These are phyloP conservation scores for Hanseniaspora taiwanica DNA, from an alignment of 805 yeast genomes.

Conservation along the genomic window DNA sequence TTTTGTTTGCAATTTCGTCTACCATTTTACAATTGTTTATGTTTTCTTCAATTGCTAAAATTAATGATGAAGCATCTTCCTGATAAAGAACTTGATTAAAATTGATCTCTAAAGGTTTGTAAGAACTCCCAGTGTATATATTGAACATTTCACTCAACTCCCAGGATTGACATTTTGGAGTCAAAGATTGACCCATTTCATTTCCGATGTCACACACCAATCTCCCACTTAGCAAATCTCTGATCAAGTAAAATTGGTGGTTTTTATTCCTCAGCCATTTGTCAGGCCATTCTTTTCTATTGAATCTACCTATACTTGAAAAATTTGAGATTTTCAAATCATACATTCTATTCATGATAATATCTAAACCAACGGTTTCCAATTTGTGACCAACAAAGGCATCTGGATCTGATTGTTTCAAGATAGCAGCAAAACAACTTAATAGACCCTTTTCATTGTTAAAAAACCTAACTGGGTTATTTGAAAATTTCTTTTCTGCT, in stretches of 20 bases:
- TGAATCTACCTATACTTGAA: conserved; percentile 74
- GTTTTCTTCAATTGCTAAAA: conserved; percentile 61
- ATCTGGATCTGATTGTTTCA: conserved; percentile 82
- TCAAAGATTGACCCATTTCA: conserved; percentile 87
- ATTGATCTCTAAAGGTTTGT: conserved; percentile 49
- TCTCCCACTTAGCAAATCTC: conserved; percentile 74
- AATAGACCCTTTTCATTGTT: conserved; percentile 65
- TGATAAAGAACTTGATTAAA: conserved; percentile 50
- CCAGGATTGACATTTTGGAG: conserved; percentile 90
- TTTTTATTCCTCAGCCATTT: conserved; percentile 44
- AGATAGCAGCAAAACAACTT: conserved; percentile 56
- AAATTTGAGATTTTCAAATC: conserved; percentile 64
- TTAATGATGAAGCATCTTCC: conserved; percentile 52
- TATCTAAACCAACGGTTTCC: conserved; percentile 66
- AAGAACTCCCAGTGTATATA: conserved; percentile 55
- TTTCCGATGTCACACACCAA: conserved; percentile 85
- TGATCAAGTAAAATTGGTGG: conserved; percentile 40
- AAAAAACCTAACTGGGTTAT: conserved; percentile 38
- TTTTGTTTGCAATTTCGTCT: conserved; percentile 66
- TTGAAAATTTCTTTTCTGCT: conserved; percentile 39
- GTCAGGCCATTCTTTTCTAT: conserved; percentile 66
- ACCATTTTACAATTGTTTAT: conserved; percentile 52
- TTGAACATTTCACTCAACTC: conserved; percentile 84
- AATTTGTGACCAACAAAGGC: conserved; percentile 78
- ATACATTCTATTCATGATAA: conserved; percentile 67